A percentile compares a stretch with the other conserved stretches of the same genome.
Evolutionary conservation across 2,329 filamentous ascomycete genomes (phyloP).

Genomic region (Cryoendolithus antarcticus): DNA sequence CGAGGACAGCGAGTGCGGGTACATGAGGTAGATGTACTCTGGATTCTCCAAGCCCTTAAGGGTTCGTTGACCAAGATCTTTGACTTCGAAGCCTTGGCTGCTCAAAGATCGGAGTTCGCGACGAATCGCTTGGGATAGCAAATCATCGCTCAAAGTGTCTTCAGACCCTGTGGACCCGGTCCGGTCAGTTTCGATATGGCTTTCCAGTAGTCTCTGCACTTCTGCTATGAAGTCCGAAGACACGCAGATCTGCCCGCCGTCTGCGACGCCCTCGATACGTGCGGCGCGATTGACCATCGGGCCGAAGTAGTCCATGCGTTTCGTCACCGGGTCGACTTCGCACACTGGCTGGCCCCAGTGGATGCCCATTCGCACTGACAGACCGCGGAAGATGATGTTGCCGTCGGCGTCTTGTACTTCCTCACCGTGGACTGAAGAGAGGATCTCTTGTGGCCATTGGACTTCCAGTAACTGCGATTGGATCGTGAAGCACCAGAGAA

Average conservation of each 20-base stretch:
- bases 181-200: conserved; percentile 74
- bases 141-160: conserved; percentile 64
- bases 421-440: conserved; percentile 75
- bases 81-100: conserved; percentile 89
- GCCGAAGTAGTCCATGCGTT: conserved; percentile 98
- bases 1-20: conserved; percentile 75
- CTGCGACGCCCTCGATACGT: conserved; percentile 84
- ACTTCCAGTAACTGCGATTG: conserved; percentile 80
- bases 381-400: conserved; percentile 79
- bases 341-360: conserved; percentile 93
- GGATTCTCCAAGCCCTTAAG: conserved; percentile 96
- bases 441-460: conserved; percentile 83
- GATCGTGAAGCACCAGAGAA: conserved; percentile 94
- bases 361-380: conserved; percentile 95
- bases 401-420: conserved; percentile 72
- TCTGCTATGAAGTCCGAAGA: conserved; percentile 96
- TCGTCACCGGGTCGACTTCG: conserved; percentile 89
- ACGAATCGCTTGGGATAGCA: conserved; percentile 62
- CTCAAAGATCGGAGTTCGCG: conserved; percentile 78
- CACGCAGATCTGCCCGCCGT: conserved; percentile 93
- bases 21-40: conserved; percentile 89
- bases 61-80: conserved; percentile 88
- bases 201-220: conserved; percentile 80
- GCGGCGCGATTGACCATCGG: conserved; percentile 98
- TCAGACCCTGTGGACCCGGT: conserved; percentile 57